A percentile compares a stretch with the other conserved stretches of the same genome.
These are phyloP conservation scores for Neurospora terricola DNA, from an alignment of 495 filamentous ascomycete species.

Conservation along the genomic window DNA sequence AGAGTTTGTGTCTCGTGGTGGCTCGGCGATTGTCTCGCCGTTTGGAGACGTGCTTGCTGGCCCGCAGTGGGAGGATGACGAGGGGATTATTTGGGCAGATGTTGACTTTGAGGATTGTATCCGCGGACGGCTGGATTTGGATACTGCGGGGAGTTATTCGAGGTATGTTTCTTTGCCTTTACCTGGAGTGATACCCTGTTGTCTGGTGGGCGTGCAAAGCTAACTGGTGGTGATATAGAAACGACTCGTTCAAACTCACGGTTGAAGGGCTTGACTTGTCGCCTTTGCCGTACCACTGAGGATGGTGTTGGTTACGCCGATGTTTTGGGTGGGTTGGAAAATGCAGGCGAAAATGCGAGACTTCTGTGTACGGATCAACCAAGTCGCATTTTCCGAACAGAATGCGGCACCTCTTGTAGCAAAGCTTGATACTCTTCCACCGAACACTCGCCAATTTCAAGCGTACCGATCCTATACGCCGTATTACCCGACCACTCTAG, in stretches of 20 bases:
- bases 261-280: conserved; percentile 64
- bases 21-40: conserved; percentile 73
- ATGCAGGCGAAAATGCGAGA: background rate
- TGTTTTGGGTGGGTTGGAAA: background rate
- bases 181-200: background rate
- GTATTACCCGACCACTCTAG: background rate
- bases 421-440: background rate
- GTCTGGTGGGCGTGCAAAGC: background rate
- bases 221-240: conserved; percentile 29
- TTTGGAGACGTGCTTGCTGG: conserved; percentile 68
- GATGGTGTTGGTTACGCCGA: background rate
- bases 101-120: conserved; percentile 45
- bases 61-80: conserved; percentile 73
- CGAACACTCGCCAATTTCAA: background rate
- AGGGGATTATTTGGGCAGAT: conserved; percentile 35
- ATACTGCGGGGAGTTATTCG: conserved; percentile 73
- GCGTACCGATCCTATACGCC: background rate
- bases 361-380: background rate
- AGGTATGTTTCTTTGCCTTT: conserved; percentile 19
- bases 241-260: conserved; percentile 69
- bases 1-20: conserved; percentile 56
- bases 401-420: background rate
- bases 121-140: conserved; percentile 47
- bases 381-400: background rate
- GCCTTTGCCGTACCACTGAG: conserved; percentile 51